Evolutionary conservation across 2,329 filamentous ascomycete species (phyloP), one percentile per base, ranked within the genome.

Genomic region (Fusarium torreyae): DNA sequence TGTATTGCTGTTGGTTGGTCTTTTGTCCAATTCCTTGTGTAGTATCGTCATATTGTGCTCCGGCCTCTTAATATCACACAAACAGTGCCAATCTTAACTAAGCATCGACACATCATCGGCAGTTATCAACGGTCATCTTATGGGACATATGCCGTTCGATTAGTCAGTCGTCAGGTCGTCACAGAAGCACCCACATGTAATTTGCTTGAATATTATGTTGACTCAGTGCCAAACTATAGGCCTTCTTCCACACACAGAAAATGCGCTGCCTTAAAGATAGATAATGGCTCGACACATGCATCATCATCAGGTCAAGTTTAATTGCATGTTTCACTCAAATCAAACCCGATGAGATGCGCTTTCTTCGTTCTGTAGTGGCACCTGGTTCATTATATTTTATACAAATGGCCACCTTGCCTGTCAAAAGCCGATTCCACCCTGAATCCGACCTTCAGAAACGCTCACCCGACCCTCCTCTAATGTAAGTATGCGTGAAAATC

Each of bases 291-390:
- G 15, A 15, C 45, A 36, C 40, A 20, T 53, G 4, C 31, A 33
- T 28, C 9, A 8, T 22, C 33, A 24, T 17, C 22, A 51, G 26
- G n/a, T 9, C 26, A 45, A 39, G 33, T 39, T 31, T 46, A 20
- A 39, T 26, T 18, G 11, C 11, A 20, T 54, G 49, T 40, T 24
- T 52, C 46, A 58, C 56, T n/a, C 17, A 54, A 50, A 17, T 31
- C 45, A 43, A 20, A 45, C 40, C 40, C 36, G 8, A 22, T 15
- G 18, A 18, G 20, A 42, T 51, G 33, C n/a, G 33, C 34, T 36
- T 24, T 28, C 49, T 66, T 59, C 69, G 70, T 69, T 70, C 53
- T 63, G 55, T 45, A 54, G 60, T 43, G 46, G 64, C 61, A 70
- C 51, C 44, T 44, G 28, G 13, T 31, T 31, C 34, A 53, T 70